These are phyloP conservation scores for Pseudogymnoascus sp. DNA, from an alignment of 2,329 filamentous ascomycete genomes.

Conservation along the genomic window DNA sequence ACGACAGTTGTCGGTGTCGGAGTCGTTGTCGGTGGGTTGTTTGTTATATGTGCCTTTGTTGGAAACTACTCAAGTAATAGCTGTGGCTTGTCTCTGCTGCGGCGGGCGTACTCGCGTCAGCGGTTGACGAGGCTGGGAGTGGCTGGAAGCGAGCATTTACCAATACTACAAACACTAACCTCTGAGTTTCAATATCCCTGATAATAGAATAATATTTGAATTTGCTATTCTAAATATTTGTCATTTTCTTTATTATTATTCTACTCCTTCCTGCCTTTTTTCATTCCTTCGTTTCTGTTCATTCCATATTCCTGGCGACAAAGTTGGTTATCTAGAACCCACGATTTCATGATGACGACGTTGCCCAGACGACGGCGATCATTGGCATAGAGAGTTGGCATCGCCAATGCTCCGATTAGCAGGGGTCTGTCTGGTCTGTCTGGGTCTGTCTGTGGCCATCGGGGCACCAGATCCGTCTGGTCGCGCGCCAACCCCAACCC, in stretches of 20 bases:
- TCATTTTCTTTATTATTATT: background rate
- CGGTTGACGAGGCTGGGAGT: background rate
- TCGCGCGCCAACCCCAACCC: background rate
- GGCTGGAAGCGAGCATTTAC: background rate
- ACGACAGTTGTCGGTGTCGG: background rate
- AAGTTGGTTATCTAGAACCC: background rate
- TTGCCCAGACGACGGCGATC: background rate
- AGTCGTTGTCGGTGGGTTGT: background rate
- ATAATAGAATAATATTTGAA: background rate
- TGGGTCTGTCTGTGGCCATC: no score
- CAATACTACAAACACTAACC: background rate
- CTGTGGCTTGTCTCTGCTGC: background rate
- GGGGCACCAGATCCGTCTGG: background rate
- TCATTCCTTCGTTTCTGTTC: background rate
- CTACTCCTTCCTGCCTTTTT: background rate
- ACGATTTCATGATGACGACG: background rate
- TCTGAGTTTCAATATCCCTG: background rate
- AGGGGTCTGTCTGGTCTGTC: background rate
- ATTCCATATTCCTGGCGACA: background rate
- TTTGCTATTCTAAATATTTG: background rate
- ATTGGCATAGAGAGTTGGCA: background rate
- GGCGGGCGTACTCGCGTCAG: background rate
- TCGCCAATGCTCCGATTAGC: background rate
- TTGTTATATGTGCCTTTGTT: background rate
- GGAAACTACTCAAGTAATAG: background rate